phyloP scores from a whole-genome alignment of 805 yeast species.

The Zygoascus flipseniorum region DNA sequence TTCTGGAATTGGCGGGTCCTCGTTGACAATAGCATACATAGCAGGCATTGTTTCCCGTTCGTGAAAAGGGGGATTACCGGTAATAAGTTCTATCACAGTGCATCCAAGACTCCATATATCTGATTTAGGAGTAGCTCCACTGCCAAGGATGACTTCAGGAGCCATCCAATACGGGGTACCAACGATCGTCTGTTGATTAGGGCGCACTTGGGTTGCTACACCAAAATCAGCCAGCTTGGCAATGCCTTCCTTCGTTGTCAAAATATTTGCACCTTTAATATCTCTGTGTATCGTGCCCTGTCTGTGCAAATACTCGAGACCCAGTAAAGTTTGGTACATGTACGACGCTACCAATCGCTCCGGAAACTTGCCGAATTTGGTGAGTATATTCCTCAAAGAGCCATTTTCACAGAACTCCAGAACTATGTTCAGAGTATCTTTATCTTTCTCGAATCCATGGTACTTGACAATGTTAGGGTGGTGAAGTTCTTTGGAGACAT shows the following conservation, averaged over 20 bases:
- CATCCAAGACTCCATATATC: slow-evolving; percentile 88
- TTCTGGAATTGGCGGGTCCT: slow-evolving; percentile 60
- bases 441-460: slow-evolving; percentile 55
- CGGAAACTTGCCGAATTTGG: slow-evolving; percentile 44
- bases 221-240: slow-evolving; percentile 75
- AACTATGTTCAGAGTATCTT: slow-evolving; percentile 45
- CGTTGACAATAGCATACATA: slow-evolving; percentile 65
- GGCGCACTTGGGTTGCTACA: slow-evolving; percentile 46
- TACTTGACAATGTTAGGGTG: slow-evolving; percentile 63
- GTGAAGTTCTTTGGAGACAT: slow-evolving; percentile 51
- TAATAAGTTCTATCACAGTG: slow-evolving; percentile 78
- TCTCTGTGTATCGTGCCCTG: slow-evolving; percentile 73
- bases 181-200: slow-evolving; percentile 27
- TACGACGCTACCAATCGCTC: slow-evolving; percentile 45
- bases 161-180: slow-evolving; percentile 99
- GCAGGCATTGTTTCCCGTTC: slow-evolving; percentile 71
- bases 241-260: slow-evolving; percentile 51
- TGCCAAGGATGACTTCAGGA: slow-evolving; percentile 81
- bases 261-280: slow-evolving; percentile 66
- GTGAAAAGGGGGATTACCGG: slow-evolving; percentile 83
- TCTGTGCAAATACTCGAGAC: slow-evolving; percentile 56
- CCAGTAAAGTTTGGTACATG: slow-evolving; percentile 48
- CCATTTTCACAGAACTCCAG: slow-evolving; percentile 63
- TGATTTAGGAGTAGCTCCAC: slow-evolving; percentile 79
- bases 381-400: slow-evolving; percentile 47